Base-by-base conservation (phyloP, 2,329 filamentous ascomycete species). In the Trichoderma aggressivum region DNA sequence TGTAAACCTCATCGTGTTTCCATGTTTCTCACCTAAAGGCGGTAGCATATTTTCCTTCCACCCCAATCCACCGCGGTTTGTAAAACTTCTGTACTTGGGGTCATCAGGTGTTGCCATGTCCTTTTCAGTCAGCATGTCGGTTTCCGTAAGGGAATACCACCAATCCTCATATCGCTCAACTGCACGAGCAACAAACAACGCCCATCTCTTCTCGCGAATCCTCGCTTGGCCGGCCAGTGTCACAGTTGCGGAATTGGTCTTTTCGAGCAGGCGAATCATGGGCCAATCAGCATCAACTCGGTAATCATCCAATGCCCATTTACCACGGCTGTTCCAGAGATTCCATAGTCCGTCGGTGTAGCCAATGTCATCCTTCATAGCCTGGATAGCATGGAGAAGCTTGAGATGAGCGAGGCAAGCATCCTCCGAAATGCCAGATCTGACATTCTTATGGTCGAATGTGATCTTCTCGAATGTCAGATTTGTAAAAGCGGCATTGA, bases 391-490 rank as follows among this genome's bases (percentile, higher is more conserved):
- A 66, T 89, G 87, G 1, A 95, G 84, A 0, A 95, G 83, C 78
- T 93, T 93, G 32, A 95, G 84, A 78, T 96, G 93, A 1, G 88
- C 90, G 26, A 93, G 86, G 74, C 91, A 93, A 55, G 89, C 85
- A 72, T 90, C 85, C 28, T 69, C 66, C 16, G n/a, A 58, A 36
- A 69, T 12, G 3, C 28, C 30, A 10, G 50, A 69, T 16, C 39
- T 53, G 16, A 69, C 26, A 16, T 69, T 30, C 4, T 61, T 43
- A n/a, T 53, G 55, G 18, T 69, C 56, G 3, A 43, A 21, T 34
- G 56, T 36, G 10, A 6, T 60, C 6, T 72, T 28, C 3, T 28
- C 11, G n/a, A 70, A 70, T 7, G 67, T 26, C 1, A 70, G 26
- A 32, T 24, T 32, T 6, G 32, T 28, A 50, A 71, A 61, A 11